Evolutionary conservation across 208 protist species (phyloP).

Genomic region (Acanthamoeba lenticulata): DNA sequence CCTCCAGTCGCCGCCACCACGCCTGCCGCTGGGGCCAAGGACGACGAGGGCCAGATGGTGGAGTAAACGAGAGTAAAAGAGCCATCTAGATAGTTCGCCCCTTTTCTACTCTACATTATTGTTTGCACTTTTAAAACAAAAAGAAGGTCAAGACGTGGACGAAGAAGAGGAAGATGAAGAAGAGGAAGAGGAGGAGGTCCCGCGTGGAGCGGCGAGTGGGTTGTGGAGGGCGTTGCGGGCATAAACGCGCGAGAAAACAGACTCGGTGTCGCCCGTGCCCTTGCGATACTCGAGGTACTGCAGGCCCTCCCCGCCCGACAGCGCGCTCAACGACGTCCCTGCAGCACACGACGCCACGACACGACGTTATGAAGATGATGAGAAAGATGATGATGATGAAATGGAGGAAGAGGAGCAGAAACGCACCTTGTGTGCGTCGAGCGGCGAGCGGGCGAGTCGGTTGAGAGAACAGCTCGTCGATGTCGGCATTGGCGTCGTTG

Average conservation of each 20-base stretch:
- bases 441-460: neutral
- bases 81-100: too few relatives aligned
- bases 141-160: neutral
- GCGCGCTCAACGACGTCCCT: neutral
- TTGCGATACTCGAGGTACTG: constrained; percentile 46
- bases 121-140: too few relatives aligned
- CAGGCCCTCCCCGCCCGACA: constrained; percentile 17
- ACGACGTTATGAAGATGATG: too few relatives aligned
- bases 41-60: neutral
- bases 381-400: neutral
- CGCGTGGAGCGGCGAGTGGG: neutral
- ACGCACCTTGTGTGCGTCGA: neutral
- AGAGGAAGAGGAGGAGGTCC: neutral
- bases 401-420: neutral
- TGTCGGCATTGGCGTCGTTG: neutral
- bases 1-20: neutral
- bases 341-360: too few relatives aligned
- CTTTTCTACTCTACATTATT: too few relatives aligned
- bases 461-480: neutral
- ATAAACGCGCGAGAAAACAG: neutral
- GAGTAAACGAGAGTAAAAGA: too few relatives aligned
- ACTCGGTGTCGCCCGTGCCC: neutral
- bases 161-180: neutral
- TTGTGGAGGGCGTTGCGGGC: neutral
- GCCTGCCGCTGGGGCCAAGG: neutral